Evolutionary conservation across 108 stramenopile genomes (phyloP).

Genomic region (Skeletonema grethae): DNA sequence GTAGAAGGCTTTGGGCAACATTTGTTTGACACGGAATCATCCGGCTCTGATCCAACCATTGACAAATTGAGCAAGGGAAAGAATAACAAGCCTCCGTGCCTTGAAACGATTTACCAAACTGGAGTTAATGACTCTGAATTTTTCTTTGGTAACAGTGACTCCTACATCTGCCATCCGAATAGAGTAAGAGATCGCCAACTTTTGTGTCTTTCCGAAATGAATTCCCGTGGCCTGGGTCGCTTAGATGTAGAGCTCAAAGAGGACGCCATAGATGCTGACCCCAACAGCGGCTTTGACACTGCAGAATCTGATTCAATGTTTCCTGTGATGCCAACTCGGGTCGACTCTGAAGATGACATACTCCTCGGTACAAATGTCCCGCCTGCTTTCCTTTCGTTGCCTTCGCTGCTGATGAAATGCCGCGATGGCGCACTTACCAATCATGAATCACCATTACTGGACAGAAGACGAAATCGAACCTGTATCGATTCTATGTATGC

Average conservation of each 20-base stretch:
- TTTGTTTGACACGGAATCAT: conserved; percentile 10
- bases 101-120: conserved; percentile 47
- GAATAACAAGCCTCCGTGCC: conserved; percentile 50
- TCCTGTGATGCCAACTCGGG: conserved; percentile 4
- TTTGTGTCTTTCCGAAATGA: conserved; percentile 19
- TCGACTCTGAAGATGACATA: conserved; percentile 37
- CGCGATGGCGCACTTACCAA: background rate
- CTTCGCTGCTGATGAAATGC: conserved; percentile 22
- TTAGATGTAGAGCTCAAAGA: conserved; percentile 20
- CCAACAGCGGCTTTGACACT: conserved; percentile 10
- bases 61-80: conserved; percentile 54
- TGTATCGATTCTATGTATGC: background rate
- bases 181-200: conserved; percentile 43
- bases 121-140: conserved; percentile 61
- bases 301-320: conserved; percentile 10
- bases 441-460: conserved; percentile 6
- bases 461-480: conserved; percentile 7
- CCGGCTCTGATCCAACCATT: conserved; percentile 31
- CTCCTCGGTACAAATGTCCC: conserved; percentile 17
- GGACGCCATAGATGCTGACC: conserved; percentile 13
- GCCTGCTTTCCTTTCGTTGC: conserved; percentile 13
- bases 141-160: conserved; percentile 64
- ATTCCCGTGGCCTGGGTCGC: conserved; percentile 39
- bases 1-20: conserved; percentile 68
- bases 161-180: conserved; percentile 51